Conservation (phyloP, 1,284 basidiomycete genomes). For the Ceratobasidium sp. region DNA sequence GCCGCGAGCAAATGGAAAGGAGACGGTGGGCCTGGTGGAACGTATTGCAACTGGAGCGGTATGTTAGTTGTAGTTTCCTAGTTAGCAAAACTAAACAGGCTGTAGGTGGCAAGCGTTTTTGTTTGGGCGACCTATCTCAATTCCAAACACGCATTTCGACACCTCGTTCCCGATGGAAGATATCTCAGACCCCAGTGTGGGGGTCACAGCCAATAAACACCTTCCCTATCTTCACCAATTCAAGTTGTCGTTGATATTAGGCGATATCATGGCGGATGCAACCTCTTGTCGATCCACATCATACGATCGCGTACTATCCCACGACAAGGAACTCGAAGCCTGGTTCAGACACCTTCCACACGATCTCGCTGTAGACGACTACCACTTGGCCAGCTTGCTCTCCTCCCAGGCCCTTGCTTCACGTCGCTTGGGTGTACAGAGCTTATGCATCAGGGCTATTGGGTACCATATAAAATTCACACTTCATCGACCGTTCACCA, state of each 20-base stretch:
- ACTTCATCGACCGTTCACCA: slow-evolving; percentile 77
- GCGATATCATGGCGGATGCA: slow-evolving; percentile 81
- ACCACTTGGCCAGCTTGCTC: slow-evolving; percentile 68
- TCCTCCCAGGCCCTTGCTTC: slow-evolving; percentile 57
- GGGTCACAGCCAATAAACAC: slow-evolving; percentile 44
- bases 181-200: slow-evolving; percentile 23
- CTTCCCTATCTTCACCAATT: slow-evolving; percentile 76
- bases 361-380: slow-evolving; percentile 77
- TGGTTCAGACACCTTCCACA: slow-evolving; percentile 75
- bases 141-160: slow-evolving; percentile 80
- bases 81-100: slow-evolving; percentile 13
- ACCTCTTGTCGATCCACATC: slow-evolving; percentile 74
- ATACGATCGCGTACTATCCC: slow-evolving; percentile 72
- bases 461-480: slow-evolving; percentile 82
- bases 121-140: slow-evolving; percentile 76
- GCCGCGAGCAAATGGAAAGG: slow-evolving; percentile 69
- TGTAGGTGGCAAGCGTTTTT: slow-evolving; percentile 81
- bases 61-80: slow-evolving; percentile 42
- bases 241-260: slow-evolving; percentile 74
- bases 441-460: slow-evolving; percentile 73
- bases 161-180: slow-evolving; percentile 65
- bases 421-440: slow-evolving; percentile 73
- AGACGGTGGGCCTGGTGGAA: slow-evolving; percentile 88
- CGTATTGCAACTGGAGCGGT: slow-evolving; percentile 76
- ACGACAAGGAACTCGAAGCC: slow-evolving; percentile 67